Conservation (phyloP, 345 rosid species). For the Boechera divaricarpa region DNA sequence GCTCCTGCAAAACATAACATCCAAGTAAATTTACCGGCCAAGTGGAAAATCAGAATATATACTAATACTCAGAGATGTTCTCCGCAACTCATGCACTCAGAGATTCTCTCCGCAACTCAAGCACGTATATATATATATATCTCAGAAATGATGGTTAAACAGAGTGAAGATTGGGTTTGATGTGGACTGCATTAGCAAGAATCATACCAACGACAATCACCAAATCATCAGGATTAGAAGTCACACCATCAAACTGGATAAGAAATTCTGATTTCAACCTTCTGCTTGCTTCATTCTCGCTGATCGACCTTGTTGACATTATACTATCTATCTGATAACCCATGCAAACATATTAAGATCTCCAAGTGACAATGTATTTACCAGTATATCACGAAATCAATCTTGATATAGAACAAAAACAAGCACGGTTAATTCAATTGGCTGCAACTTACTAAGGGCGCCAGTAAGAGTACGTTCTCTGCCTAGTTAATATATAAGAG, state of each 20-base stretch:
- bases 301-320: constrained; percentile 84
- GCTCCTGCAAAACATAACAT: constrained; percentile 70
- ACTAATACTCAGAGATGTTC: not conserved
- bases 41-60: not conserved
- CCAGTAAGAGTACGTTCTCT: not conserved
- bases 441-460: no score
- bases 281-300: constrained; percentile 95
- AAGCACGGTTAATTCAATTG: not conserved
- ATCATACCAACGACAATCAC: constrained; percentile 89
- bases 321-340: constrained; percentile 82
- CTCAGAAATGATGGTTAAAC: not conserved
- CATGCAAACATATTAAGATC: constrained; percentile 29
- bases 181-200: not conserved
- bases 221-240: constrained; percentile 80
- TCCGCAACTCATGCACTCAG: no score
- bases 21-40: not conserved
- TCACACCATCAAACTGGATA: constrained; percentile 92
- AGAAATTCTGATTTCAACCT: constrained; percentile 94
- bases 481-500: constrained; percentile 19
- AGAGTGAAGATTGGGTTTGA: constrained; percentile 4
- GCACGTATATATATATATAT: not conserved
- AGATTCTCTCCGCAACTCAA: not conserved
- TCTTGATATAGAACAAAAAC: constrained; percentile 6
- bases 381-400: not conserved
- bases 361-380: constrained; percentile 17